Evolutionary conservation across 768 basidiomycete species (phyloP).

Genomic region (Mycena sanguinolenta): DNA sequence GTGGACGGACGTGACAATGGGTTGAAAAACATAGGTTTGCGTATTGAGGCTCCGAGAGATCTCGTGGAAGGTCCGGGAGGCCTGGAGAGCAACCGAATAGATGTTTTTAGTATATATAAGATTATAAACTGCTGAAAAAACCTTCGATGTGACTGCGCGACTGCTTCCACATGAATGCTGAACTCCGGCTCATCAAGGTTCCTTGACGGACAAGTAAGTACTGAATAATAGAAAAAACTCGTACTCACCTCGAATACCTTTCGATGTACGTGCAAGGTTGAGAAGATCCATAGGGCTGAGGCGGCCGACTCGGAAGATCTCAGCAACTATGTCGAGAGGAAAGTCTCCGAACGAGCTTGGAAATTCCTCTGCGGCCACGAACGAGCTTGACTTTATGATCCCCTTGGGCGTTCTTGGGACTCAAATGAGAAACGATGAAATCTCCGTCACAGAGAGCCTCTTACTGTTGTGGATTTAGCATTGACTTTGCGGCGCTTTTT

Average conservation of each 20-base stretch:
- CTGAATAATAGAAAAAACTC: background rate
- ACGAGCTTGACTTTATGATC: slow-evolving; percentile 22
- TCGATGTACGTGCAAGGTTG: slow-evolving; percentile 58
- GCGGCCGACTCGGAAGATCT: slow-evolving; percentile 61
- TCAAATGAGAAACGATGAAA: no score
- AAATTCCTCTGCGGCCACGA: slow-evolving; percentile 26
- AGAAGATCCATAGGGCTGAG: slow-evolving; percentile 62
- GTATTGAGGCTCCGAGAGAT: slow-evolving; percentile 60
- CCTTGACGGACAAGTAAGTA: slow-evolving; percentile 4
- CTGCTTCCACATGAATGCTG: slow-evolving; percentile 52
- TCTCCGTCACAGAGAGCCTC: background rate
- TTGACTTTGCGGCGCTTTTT: slow-evolving; percentile 31
- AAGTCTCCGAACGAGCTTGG: slow-evolving; percentile 30
- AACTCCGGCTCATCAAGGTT: slow-evolving; percentile 52
- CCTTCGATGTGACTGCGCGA: slow-evolving; percentile 47
- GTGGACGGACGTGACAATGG: slow-evolving; percentile 56
- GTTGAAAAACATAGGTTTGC: slow-evolving; percentile 59
- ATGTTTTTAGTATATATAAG: no score
- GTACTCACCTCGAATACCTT: slow-evolving; percentile 47
- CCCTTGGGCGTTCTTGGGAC: background rate
- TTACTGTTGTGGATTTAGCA: background rate
- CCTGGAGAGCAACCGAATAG: slow-evolving; percentile 34
- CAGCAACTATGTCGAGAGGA: slow-evolving; percentile 50
- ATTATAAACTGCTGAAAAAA: background rate
- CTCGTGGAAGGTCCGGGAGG: slow-evolving; percentile 58